Percentiles rank a stretch among this genome's conserved stretches.
Evolutionary conservation across 208 protist species (phyloP).

Genomic region (Trichomonas vaginalis): DNA sequence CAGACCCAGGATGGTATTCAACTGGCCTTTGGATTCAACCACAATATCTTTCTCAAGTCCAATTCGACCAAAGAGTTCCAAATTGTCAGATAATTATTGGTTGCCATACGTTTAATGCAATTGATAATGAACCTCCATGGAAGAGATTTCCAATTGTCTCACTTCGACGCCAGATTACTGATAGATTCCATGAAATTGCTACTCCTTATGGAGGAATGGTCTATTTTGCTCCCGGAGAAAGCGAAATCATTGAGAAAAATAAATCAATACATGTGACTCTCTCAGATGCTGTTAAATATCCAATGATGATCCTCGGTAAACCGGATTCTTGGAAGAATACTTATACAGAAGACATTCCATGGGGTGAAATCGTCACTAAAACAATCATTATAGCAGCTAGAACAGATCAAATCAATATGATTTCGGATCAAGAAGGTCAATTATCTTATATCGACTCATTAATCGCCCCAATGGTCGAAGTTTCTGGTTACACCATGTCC

Average conservation of each 20-base stretch:
- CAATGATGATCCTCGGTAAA: neutral
- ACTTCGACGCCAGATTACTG: neutral
- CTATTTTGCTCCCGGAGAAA: neutral
- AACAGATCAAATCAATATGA: neutral
- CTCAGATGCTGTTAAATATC: neutral
- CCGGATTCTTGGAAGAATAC: neutral
- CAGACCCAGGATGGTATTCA: neutral
- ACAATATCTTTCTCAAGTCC: neutral
- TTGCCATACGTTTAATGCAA: neutral
- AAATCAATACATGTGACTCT: neutral
- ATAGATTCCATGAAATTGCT: neutral
- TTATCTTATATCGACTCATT: neutral
- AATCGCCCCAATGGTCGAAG: neutral
- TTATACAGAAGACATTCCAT: neutral
- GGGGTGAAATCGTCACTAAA: neutral
- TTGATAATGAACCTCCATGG: neutral
- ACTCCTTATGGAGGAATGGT: neutral
- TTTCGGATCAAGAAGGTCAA: neutral
- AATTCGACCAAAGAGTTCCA: neutral
- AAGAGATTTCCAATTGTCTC: neutral
- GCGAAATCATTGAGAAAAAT: neutral
- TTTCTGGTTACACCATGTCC: neutral
- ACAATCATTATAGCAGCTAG: neutral
- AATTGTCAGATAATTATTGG: neutral
- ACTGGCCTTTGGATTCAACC: neutral